phyloP scores from a whole-genome alignment of 495 filamentous ascomycete species.

The Talaromyces borbonicus region DNA sequence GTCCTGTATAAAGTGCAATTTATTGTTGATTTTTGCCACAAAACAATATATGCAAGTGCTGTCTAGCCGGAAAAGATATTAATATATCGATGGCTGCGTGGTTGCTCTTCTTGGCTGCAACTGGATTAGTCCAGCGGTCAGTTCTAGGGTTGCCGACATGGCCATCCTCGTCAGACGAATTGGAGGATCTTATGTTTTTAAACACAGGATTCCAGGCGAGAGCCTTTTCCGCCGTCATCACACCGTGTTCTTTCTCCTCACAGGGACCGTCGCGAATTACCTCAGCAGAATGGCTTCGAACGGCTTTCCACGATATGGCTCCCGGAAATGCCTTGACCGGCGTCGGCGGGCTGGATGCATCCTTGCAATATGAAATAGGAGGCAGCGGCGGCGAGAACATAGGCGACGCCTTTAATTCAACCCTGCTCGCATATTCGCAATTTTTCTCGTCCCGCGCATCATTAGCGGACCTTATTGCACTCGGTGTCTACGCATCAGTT shows the following conservation, averaged over 20 bases:
- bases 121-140: background rate
- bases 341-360: slow-evolving; percentile 50
- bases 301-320: slow-evolving; percentile 56
- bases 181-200: slow-evolving; percentile 54
- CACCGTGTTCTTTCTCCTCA: slow-evolving; percentile 46
- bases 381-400: slow-evolving; percentile 36
- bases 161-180: slow-evolving; percentile 48
- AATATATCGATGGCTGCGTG: slow-evolving; percentile 1
- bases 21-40: background rate
- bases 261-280: slow-evolving; percentile 44
- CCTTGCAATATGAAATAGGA: slow-evolving; percentile 47
- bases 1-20: background rate
- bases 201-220: slow-evolving; percentile 42
- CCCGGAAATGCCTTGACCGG: slow-evolving; percentile 38
- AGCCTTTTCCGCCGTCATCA: slow-evolving; percentile 45
- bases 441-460: slow-evolving; percentile 42
- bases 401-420: slow-evolving; percentile 46
- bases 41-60: background rate
- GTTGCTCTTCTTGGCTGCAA: slow-evolving; percentile 1
- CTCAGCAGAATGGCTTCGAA: slow-evolving; percentile 52
- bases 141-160: slow-evolving; percentile 36
- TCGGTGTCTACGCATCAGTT: slow-evolving; percentile 46
- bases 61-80: background rate
- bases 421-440: slow-evolving; percentile 42
- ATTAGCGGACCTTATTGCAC: slow-evolving; percentile 48